Base-by-base conservation (phyloP, 2,329 filamentous ascomycete genomes). In the Cercospora zeae-maydis region DNA sequence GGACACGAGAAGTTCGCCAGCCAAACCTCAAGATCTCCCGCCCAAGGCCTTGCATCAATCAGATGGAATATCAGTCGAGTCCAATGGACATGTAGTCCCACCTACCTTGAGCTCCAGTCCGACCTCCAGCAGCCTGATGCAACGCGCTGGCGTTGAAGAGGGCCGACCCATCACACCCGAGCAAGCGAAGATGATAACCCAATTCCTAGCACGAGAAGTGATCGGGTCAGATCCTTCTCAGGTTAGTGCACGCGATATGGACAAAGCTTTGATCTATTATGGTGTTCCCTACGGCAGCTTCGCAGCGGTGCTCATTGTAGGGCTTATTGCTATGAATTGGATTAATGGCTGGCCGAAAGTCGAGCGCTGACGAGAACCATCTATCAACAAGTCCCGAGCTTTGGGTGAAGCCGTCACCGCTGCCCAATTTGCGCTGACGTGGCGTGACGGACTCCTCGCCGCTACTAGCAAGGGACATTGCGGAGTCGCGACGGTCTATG, bases 301-400 rank as follows among this genome's bases (percentile, higher is more conserved):
- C 49, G 71, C 70, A 37, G 69, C 70, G 52, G 73, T 75, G 39
- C 67, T 74, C 19, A 47, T 74, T n/a, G 63, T 74, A 52, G 73
- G 73, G 24, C 66, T 70, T 45, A 60, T 73, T 57, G 64, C 72
- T 24, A 74, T 75, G 73, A 67, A 59, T 47, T 75, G 68, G 68
- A 67, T 74, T 39, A 75, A 74, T 63, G 75, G 77, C 51, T 80
- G 79, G 72, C 77, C 78, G 34, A 79, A 79, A 64, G 73, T 76
- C 14, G 79, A 80, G 61, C 74, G 78, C 66, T 80, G 78, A 80
- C n/a, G 24, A 19, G 14, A 52, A 2, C 14, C 13, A 21, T 52
- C 24, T 52, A 16, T 5, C 14, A 52, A 13, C 19, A 52, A 31
- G 30, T 24, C 47, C n/a, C 27, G 27, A 8, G 47, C 47, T 9